These are phyloP conservation scores for Suillus weaverae DNA, from an alignment of 768 basidiomycete species.

Conservation along the genomic window DNA sequence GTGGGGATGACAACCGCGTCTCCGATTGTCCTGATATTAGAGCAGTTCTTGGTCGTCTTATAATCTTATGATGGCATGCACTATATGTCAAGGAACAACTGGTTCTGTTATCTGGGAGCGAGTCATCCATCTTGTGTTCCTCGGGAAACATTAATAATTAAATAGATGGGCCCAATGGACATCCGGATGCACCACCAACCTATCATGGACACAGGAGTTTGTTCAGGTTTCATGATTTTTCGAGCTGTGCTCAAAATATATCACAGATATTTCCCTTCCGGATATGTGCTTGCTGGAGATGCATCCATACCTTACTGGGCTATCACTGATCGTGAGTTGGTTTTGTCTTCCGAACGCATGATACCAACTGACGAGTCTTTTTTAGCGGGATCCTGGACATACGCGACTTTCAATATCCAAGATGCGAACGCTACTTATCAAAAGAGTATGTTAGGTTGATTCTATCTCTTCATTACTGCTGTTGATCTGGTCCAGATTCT, in stretches of 20 bases:
- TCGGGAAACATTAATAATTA: neutral
- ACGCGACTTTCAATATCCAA: slow-evolving; percentile 27
- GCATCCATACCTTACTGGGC: slow-evolving; percentile 51
- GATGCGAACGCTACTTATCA: slow-evolving; percentile 23
- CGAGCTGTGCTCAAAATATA: neutral
- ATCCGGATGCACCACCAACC: neutral
- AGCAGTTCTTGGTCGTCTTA: slow-evolving; percentile 57
- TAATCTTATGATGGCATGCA: slow-evolving; percentile 54
- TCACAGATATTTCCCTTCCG: slow-evolving; percentile 40
- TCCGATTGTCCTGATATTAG: neutral
- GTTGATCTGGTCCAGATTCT: neutral
- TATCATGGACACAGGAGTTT: neutral
- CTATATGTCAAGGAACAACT: slow-evolving; percentile 44
- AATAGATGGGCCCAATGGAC: slow-evolving; percentile 24
- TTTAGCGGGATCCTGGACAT: slow-evolving; percentile 38
- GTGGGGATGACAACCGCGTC: neutral
- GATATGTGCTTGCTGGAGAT: slow-evolving; percentile 30
- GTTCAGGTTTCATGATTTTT: neutral
- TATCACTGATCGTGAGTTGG: slow-evolving; percentile 42
- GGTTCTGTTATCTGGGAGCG: slow-evolving; percentile 27
- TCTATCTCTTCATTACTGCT: neutral
- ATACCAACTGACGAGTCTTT: neutral
- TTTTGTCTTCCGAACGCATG: neutral
- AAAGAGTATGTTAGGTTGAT: slow-evolving; percentile 18
- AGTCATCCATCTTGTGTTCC: slow-evolving; percentile 14